Conservation (phyloP, 1,284 basidiomycete genomes). For the Apiotrichum siamense region DNA sequence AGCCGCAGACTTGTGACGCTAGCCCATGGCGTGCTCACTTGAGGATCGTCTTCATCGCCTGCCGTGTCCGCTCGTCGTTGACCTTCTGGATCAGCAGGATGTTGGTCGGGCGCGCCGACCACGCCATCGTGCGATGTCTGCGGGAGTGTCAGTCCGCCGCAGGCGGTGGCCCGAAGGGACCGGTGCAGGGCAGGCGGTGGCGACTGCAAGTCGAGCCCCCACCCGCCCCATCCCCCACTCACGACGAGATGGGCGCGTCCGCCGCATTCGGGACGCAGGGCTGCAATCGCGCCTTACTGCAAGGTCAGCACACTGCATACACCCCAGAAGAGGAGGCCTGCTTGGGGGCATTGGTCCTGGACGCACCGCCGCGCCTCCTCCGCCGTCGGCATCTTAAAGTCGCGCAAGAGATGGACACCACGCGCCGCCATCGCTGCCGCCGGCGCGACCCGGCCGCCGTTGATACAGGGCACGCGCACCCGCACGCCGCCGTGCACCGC, state of each 20-base stretch:
- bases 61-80: slow-evolving; percentile 45
- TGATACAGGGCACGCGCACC: not conserved
- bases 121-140: slow-evolving; percentile 31
- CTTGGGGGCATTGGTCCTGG: slow-evolving; percentile 6
- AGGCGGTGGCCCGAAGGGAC: no score
- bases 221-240: not conserved
- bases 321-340: no score
- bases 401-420: slow-evolving; percentile 25
- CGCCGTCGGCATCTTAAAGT: slow-evolving; percentile 20
- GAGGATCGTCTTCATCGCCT: slow-evolving; percentile 48
- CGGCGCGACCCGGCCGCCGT: not conserved
- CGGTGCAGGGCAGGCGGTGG: no score
- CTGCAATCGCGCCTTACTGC: slow-evolving; percentile 9
- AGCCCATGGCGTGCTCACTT: no score
- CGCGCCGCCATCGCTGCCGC: not conserved
- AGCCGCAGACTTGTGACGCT: no score
- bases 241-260: not conserved
- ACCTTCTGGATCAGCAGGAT: slow-evolving; percentile 52
- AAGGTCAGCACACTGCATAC: slow-evolving; percentile 8
- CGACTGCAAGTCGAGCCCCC: not conserved
- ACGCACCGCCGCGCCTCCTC: slow-evolving; percentile 20
- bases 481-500: no score
- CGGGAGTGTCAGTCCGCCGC: no score
- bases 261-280: not conserved
- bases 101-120: slow-evolving; percentile 38